These are phyloP conservation scores for Zymoseptoria tritici DNA, from an alignment of 2,329 filamentous ascomycete genomes.

Conservation along the genomic window DNA sequence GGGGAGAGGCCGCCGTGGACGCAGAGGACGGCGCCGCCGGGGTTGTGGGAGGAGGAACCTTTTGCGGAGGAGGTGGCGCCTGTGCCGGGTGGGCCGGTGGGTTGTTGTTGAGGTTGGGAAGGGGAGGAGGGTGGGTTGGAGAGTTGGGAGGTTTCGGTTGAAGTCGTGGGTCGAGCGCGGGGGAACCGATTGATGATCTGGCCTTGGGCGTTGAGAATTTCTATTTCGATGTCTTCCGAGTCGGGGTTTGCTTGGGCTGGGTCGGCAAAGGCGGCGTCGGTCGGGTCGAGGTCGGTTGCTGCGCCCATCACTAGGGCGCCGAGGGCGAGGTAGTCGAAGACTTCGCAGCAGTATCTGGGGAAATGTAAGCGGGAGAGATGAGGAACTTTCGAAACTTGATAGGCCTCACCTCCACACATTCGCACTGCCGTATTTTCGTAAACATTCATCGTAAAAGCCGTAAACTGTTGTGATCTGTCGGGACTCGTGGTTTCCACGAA, in stretches of 20 bases:
- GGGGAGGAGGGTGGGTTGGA: conserved; percentile 33
- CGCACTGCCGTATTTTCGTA: conserved; percentile 90
- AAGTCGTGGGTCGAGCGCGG: conserved; percentile 32
- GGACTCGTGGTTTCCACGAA: conserved; percentile 73
- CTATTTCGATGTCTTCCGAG: conserved; percentile 78
- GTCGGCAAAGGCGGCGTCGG: conserved; percentile 45
- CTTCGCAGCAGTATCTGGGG: conserved; percentile 72
- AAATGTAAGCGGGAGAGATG: not conserved
- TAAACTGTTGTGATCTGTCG: conserved; percentile 96
- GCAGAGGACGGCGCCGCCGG: conserved; percentile 79
- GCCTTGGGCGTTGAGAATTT: conserved; percentile 80
- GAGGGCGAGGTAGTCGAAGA: conserved; percentile 92
- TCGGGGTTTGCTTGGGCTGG: conserved; percentile 43
- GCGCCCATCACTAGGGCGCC: conserved; percentile 88
- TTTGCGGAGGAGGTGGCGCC: conserved; percentile 65
- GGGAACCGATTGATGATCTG: conserved; percentile 68
- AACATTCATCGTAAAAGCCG: conserved; percentile 95
- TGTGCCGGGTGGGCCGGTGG: conserved; percentile 65
- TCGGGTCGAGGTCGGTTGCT: conserved; percentile 56
- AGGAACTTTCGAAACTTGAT: not conserved
- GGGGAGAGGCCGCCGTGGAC: conserved; percentile 92
- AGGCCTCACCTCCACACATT: conserved; percentile 69
- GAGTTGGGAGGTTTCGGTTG: conserved; percentile 17
- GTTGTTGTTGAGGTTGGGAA: conserved; percentile 27
- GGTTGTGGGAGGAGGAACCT: conserved; percentile 51